A percentile compares a stretch with the other conserved stretches of the same genome.
phyloP scores from a whole-genome alignment of 2,329 filamentous ascomycete species.

The Neurospora sp. region DNA sequence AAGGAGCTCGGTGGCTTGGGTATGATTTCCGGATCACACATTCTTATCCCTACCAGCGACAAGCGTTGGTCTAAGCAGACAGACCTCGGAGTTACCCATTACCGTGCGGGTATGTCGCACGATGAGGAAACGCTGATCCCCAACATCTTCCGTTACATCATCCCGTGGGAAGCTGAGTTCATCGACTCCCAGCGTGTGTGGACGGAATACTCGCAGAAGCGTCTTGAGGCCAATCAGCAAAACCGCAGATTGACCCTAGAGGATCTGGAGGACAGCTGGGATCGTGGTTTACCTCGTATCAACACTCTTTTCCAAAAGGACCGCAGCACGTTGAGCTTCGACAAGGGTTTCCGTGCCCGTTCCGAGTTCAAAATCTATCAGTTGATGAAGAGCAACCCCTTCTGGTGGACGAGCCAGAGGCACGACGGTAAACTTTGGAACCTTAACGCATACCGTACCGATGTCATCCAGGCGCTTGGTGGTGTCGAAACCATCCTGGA shows the following conservation, averaged over 20 bases:
- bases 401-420: slow-evolving; percentile 97
- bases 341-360: slow-evolving; percentile 92
- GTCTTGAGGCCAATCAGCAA: slow-evolving; percentile 92
- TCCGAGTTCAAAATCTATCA: slow-evolving; percentile 98
- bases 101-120: slow-evolving; percentile 94
- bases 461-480: slow-evolving; percentile 91
- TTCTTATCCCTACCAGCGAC: slow-evolving; percentile 92
- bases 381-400: slow-evolving; percentile 97
- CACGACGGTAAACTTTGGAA: slow-evolving; percentile 99
- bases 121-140: slow-evolving; percentile 96
- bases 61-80: slow-evolving; percentile 99
- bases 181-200: slow-evolving; percentile 98
- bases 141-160: slow-evolving; percentile 99
- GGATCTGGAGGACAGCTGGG: slow-evolving; percentile 97
- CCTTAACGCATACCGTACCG: slow-evolving; percentile 86
- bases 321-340: slow-evolving; percentile 89
- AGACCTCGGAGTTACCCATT: slow-evolving; percentile 93
- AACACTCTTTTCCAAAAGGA: slow-evolving; percentile 99
- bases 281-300: slow-evolving; percentile 91
- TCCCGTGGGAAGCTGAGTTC: slow-evolving; percentile 98
- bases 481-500: slow-evolving; percentile 98
- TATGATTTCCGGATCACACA: slow-evolving; percentile 98
- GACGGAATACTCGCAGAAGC: slow-evolving; percentile 98
- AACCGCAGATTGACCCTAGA: slow-evolving; percentile 90
- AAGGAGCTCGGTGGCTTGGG: slow-evolving; percentile 95